Percentiles rank a stretch among this genome's conserved stretches.
Evolutionary conservation across 352 stramenopile genomes (phyloP).

Genomic region (Globisporangium middletonii): DNA sequence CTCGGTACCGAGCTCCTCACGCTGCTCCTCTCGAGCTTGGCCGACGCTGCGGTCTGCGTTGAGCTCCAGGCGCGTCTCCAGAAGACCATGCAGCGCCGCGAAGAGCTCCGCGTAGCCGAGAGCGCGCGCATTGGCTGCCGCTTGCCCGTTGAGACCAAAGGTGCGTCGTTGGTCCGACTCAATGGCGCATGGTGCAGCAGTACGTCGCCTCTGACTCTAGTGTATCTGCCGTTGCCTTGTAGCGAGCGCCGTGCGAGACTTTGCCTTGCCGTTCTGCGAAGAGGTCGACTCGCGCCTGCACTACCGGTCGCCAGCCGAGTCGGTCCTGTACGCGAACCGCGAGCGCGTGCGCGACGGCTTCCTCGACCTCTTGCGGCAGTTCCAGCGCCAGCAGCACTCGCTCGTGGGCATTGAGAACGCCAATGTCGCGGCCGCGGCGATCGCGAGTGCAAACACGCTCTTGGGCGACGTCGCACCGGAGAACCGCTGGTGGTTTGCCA

Average conservation of each 20-base stretch:
- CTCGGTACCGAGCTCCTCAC: slow-evolving; percentile 28
- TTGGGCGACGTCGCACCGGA: slow-evolving; percentile 35
- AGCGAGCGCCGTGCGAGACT: slow-evolving; percentile 41
- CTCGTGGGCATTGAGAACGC: slow-evolving; percentile 34
- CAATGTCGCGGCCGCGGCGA: slow-evolving; percentile 18
- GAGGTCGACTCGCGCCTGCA: slow-evolving; percentile 63
- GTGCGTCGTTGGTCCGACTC: not conserved
- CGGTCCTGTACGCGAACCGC: slow-evolving; percentile 54
- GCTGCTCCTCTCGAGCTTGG: slow-evolving; percentile 18
- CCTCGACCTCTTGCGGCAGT: slow-evolving; percentile 44
- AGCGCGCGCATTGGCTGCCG: slow-evolving; percentile 45
- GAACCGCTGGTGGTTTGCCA: slow-evolving; percentile 74
- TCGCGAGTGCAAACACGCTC: slow-evolving; percentile 23
- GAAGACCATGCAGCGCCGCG: slow-evolving; percentile 19
- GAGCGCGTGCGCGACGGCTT: slow-evolving; percentile 64
- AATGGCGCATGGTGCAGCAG: not conserved
- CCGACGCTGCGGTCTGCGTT: slow-evolving; percentile 21
- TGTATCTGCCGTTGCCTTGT: not conserved
- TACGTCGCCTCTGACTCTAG: not conserved
- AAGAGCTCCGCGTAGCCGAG: slow-evolving; percentile 45
- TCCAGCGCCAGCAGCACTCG: slow-evolving; percentile 55
- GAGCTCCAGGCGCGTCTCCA: slow-evolving; percentile 26
- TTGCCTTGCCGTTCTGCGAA: slow-evolving; percentile 59
- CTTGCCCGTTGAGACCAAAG: slow-evolving; percentile 49
- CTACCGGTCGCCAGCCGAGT: slow-evolving; percentile 45